These are phyloP conservation scores for Aspergillus sp. DNA, from an alignment of 2,329 filamentous ascomycete species.

Conservation along the genomic window DNA sequence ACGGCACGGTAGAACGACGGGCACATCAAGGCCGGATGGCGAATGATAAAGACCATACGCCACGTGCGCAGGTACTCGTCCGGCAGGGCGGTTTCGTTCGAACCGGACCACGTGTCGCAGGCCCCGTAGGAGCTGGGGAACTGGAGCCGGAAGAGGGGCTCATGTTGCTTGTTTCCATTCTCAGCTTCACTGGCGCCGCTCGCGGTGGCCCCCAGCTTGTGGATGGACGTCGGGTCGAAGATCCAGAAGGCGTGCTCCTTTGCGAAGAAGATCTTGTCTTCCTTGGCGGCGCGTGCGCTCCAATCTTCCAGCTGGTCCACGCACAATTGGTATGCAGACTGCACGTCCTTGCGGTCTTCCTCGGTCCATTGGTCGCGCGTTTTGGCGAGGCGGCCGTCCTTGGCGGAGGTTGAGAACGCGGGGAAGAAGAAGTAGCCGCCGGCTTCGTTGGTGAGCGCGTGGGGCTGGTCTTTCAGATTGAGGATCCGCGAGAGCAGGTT, in stretches of 20 bases:
- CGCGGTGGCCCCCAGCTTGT: too few species aligned
- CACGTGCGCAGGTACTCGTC: constrained; percentile 34
- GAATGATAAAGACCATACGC: constrained; percentile 35
- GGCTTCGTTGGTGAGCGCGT: constrained; percentile 15
- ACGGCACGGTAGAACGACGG: constrained; percentile 37
- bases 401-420: constrained; percentile 8
- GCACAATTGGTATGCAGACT: constrained; percentile 22
- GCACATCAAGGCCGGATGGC: constrained; percentile 40
- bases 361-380: constrained; percentile 25
- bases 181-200: constrained; percentile 1
- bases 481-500: constrained; percentile 32
- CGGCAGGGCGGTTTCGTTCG: constrained; percentile 34
- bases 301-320: constrained; percentile 26
- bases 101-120: constrained; percentile 20
- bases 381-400: constrained; percentile 15
- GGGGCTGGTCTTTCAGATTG: constrained; percentile 26
- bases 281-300: constrained; percentile 16
- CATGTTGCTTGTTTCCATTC: constrained; percentile 2
- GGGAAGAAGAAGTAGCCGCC: constrained; percentile 30
- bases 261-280: constrained; percentile 29
- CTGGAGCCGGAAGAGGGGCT: constrained; percentile 14
- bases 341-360: constrained; percentile 21
- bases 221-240: constrained; percentile 19
- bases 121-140: constrained; percentile 15
- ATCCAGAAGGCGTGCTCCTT: constrained; percentile 38